A percentile compares a stretch with the other conserved stretches of the same genome.
Evolutionary conservation across 2,329 filamentous ascomycete genomes (phyloP).

Genomic region (Verticillium dahliae): DNA sequence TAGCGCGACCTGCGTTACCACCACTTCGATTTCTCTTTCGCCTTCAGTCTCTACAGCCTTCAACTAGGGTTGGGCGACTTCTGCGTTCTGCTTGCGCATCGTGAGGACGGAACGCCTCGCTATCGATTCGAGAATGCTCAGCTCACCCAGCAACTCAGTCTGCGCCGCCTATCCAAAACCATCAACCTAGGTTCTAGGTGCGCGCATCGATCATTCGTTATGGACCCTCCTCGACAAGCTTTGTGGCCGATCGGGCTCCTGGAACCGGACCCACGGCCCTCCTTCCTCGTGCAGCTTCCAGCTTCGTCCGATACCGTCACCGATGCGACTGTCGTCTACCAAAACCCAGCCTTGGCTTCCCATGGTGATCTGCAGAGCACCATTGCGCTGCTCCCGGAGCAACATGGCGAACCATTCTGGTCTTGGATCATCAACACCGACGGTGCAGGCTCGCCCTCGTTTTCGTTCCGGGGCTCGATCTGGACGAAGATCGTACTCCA

Average conservation of each 20-base stretch:
- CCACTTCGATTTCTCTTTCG: not conserved
- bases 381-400: conserved; percentile 20
- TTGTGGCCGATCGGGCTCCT: conserved; percentile 32
- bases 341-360: conserved; percentile 27
- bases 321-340: conserved; percentile 20
- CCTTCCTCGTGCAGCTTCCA: conserved; percentile 27
- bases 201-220: not conserved
- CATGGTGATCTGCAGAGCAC: conserved; percentile 22
- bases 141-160: not conserved
- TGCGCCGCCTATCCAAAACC: not conserved
- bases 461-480: conserved; percentile 21
- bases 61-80: not conserved
- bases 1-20: not conserved
- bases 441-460: conserved; percentile 14
- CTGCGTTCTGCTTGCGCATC: not conserved
- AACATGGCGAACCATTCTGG: conserved; percentile 28
- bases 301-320: conserved; percentile 8
- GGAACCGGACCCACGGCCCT: conserved; percentile 32
- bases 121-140: not conserved
- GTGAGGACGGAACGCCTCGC: not conserved
- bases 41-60: not conserved
- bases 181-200: not conserved
- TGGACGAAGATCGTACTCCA: conserved; percentile 30
- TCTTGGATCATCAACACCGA: conserved; percentile 26
- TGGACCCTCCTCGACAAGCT: conserved; percentile 11